Base-by-base conservation (phyloP, 2,329 filamentous ascomycete genomes). In the Lecanoromycetidae sp. region DNA sequence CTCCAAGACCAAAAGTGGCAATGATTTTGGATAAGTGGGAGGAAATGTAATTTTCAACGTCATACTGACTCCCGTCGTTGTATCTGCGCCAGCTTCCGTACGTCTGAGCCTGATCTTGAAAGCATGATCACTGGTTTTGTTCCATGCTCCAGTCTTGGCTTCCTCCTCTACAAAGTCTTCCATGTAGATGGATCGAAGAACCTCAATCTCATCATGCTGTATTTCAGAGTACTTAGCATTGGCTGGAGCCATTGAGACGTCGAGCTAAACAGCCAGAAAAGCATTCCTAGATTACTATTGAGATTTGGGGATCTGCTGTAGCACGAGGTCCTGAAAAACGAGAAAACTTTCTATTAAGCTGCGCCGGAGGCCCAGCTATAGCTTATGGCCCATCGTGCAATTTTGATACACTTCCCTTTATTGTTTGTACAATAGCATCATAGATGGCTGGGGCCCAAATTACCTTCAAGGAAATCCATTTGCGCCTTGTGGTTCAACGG, bases 21-120 rank as follows among this genome's bases (percentile, higher is more conserved):
- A 69, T 1, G 87, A 84, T 60, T 86, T 94, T 3, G 90, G 91
- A 61, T 96, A 96, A 0, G 88, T 94, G 5, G 87, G 84, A 7
- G 87, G 91, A 55, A 96, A 70, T 47, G 84, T 81, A 44, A 93
- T 86, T 39, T 77, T 74, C n/a, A 96, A 66, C 77, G 79, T 32
- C 87, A 71, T n/a, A n/a, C n/a, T n/a, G 22, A 73, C 74, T 30
- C 79, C 73, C 32, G 3, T 33, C 26, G 23, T 51, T 32, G n/a
- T n/a, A n/a, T n/a, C n/a, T n/a, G n/a, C n/a, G 3, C 41, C 26
- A 13, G 35, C 47, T 58, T 91, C 82, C 0, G 79, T 80, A 3
- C 79, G 79, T 8, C 86, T 76, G 58, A 96, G 72, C 44, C 75
- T 77, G 44, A 96, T 79, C 55, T 85, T 85, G 62, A 96, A 93